phyloP scores from a whole-genome alignment of 371 early-diverging fungal species.

The Choanephora cucurbitarum region DNA sequence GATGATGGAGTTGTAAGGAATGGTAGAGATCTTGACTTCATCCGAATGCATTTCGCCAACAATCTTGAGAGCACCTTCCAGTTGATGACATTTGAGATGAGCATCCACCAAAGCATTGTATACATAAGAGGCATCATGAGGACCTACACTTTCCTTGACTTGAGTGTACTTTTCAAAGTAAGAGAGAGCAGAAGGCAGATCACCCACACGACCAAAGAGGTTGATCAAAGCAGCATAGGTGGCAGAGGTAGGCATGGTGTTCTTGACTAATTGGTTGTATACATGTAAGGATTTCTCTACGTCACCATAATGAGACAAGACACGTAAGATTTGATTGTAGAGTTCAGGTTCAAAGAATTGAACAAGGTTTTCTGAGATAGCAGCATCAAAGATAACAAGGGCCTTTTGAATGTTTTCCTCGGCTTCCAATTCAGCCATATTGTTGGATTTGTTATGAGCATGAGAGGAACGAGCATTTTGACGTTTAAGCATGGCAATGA shows the following conservation, averaged over 20 bases:
- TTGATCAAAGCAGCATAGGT: constrained; percentile 56
- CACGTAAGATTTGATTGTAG: constrained; percentile 48
- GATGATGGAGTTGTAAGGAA: constrained; percentile 53
- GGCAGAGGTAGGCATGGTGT: constrained; percentile 33
- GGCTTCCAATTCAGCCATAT: constrained; percentile 30
- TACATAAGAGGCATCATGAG: constrained; percentile 50
- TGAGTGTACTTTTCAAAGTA: constrained; percentile 39
- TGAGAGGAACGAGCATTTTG: constrained; percentile 35
- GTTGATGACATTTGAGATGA: constrained; percentile 42
- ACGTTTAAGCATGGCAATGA: constrained; percentile 38
- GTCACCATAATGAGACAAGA: constrained; percentile 50
- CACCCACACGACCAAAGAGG: constrained; percentile 51
- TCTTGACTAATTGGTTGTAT: constrained; percentile 19
- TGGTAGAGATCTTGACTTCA: constrained; percentile 38
- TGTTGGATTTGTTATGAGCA: constrained; percentile 18
- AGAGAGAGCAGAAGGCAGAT: constrained; percentile 34
- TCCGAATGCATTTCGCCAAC: constrained; percentile 40
- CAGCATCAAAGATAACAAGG: constrained; percentile 36
- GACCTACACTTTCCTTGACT: constrained; percentile 23
- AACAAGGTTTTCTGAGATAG: constrained; percentile 23
- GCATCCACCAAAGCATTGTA: constrained; percentile 54
- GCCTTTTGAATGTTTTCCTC: constrained; percentile 43
- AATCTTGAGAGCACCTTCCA: constrained; percentile 45
- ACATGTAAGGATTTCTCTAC: constrained; percentile 38
- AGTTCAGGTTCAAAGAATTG: constrained; percentile 47